Base-by-base conservation (phyloP, 495 filamentous ascomycete species). In the Geoglossum glabrum region DNA sequence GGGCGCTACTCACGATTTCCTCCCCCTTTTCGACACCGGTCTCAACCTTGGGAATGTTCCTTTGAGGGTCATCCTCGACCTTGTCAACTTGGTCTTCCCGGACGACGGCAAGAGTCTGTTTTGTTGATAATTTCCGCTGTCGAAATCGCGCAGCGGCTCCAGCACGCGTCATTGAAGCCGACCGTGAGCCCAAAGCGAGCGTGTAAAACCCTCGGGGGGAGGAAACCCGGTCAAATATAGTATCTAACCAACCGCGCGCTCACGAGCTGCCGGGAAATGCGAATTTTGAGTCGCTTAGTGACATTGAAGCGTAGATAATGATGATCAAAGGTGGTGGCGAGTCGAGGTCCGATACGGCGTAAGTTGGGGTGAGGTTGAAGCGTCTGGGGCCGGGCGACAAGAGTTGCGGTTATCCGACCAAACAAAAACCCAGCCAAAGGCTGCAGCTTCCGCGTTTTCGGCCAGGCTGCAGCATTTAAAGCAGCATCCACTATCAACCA, bases 11-110 rank as follows among this genome's bases (percentile, higher is more conserved):
- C 70, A 95, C 92, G 74, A 85, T 90, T 77, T 98, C 90, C 71
- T 98, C 92, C 58, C 79, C 83, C 68, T 93, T 90, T 71, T 98
- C 92, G 60, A 98, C 92, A 63, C 92, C 92, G 59, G 90, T 95
- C 65, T 93, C 89, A 68, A 95, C 86, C 77, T 86, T 81, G 70
- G 87, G 77, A 72, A 79, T 72, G 71, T 77, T 73, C 62, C 76
- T 73, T 64, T 81, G 78, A 60, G 75, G 71, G 60, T 84, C 82
- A 64, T 86, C 83, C 59, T 86, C 83, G 65, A 79, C 68, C 59
- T 70, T 67, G 67, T 96, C 92, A 70, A 97, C 84, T 59, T 96
- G 86, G 64, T 87, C 76, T 74, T 97, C 89, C 64, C 85, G 77
- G 64, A 95, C 77, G 61, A 98, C 81, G 59, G 81, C 80, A 60